Conservation (phyloP, 73 alveolate genomes). For the Paraurostyla sp. region DNA sequence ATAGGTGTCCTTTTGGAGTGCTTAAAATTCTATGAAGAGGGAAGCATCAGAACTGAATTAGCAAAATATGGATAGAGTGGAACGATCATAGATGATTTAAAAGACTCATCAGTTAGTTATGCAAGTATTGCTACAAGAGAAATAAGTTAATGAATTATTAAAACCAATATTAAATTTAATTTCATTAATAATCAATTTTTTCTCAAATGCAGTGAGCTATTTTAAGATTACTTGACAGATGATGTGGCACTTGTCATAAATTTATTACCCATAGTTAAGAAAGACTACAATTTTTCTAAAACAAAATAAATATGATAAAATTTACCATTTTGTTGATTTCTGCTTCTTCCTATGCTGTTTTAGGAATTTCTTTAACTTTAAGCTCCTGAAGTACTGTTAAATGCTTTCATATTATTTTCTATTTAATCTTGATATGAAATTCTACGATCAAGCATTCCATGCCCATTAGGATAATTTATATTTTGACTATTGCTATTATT, state of each 20-base stretch:
- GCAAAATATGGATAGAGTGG: constrained; percentile 87
- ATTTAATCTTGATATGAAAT: neutral
- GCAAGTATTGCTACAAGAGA: constrained; percentile 75
- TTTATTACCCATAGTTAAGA: constrained; percentile 19
- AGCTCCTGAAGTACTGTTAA: too few species aligned
- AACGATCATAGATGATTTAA: constrained; percentile 50
- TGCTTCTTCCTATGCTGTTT: constrained; percentile 33
- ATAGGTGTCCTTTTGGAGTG: constrained; percentile 81
- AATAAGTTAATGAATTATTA: neutral
- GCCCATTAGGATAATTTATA: neutral
- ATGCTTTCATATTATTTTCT: too few species aligned
- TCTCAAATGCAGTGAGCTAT: neutral
- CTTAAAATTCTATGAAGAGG: constrained; percentile 57
- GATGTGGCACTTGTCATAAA: neutral
- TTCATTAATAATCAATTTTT: neutral
- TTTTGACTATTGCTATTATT: neutral
- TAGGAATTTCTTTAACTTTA: neutral
- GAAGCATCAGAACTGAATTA: constrained; percentile 65
- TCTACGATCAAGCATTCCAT: neutral
- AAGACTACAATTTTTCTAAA: neutral
- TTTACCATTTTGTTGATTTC: too few species aligned
- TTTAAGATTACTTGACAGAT: neutral
- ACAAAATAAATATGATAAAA: too few species aligned
- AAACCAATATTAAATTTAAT: neutral
- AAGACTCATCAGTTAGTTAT: constrained; percentile 90